Evolutionary conservation across 345 rosid species (phyloP).

Genomic region (Camelina sativa): DNA sequence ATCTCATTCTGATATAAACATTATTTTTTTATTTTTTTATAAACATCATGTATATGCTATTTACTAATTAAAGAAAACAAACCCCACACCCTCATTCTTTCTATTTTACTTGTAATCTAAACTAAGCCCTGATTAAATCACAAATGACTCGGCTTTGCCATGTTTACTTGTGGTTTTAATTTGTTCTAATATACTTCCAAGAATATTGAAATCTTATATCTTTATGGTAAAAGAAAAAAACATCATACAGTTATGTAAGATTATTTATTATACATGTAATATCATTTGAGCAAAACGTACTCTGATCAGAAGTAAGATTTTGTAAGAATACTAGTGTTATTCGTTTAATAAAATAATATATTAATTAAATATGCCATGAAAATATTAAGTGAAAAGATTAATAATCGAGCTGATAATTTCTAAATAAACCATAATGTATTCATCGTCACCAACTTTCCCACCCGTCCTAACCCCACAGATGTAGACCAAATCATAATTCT

Average conservation of each 20-base stretch:
- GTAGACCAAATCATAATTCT: conserved; percentile 43
- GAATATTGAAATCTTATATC: neutral
- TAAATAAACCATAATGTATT: conserved; percentile 35
- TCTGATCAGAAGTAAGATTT: conserved; percentile 20
- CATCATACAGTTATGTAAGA: neutral
- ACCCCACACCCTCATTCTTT: conserved; percentile 11
- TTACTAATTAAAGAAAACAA: neutral
- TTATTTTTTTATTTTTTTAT: neutral
- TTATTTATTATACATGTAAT: neutral
- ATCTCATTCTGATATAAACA: neutral
- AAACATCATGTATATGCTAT: neutral
- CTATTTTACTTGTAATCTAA: neutral
- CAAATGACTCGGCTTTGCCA: conserved; percentile 3
- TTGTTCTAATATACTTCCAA: neutral
- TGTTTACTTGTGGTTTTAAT: conserved; percentile 8
- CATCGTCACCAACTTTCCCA: conserved; percentile 48
- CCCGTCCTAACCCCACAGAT: conserved; percentile 40
- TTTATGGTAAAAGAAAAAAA: neutral
- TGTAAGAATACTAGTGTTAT: neutral
- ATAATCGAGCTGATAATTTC: conserved; percentile 27
- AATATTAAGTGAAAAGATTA: conserved; percentile 23
- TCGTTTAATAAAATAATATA: conserved; percentile 6
- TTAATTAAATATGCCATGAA: neutral
- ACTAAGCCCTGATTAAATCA: neutral
- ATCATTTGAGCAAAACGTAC: neutral